Base-by-base conservation (phyloP, 768 basidiomycete genomes). In the Kwoniella heveanensis region DNA sequence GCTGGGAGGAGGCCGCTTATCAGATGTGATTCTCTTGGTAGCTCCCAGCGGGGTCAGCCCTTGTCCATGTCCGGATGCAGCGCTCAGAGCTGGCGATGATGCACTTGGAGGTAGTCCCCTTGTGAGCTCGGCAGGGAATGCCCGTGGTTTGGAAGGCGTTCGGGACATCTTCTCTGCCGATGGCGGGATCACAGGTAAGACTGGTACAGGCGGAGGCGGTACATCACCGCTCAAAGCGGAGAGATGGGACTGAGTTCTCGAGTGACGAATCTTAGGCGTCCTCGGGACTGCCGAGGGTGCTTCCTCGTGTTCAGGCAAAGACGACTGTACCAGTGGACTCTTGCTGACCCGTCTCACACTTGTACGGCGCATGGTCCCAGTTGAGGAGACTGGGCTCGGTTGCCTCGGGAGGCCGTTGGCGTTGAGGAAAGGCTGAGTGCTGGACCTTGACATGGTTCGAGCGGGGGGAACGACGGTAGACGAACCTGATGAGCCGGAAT, bases 41-140 rank as follows among this genome's bases (percentile, higher is more conserved):
- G 65, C 50, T 8, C 65, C 66, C 0, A 74, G 58, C 1, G 72
- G 72, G 4, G 64, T 66, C 37, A 36, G 19, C 65, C 25, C 27
- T n/a, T 17, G 15, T 17, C 10, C 3, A 3, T 8, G 19, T 17
- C 17, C 39, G 19, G 9, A 17, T 17, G 39, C 17, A 17, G 19
- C 10, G 48, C 48, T 50, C 5, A 71, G 57, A 15, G 54, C 48
- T 22, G 70, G 70, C 8, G 73, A 70, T 8, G 73, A 69, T 1
- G 58, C 61, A 17, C 67, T 64, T 1, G 74, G 68, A 7, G 72
- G 72, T 19, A 76, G 49, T n/a, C 74, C 74, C 37, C 56, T 68
- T 6, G 74, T 76, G 25, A 76, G 54, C 27, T 66, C 68, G 4
- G 68, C 61, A 2, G 74, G 74, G 61, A 76, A 76, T 0, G 68